phyloP scores from a whole-genome alignment of 192 early-diverging fungal species.

The Umbelopsis isabellina region DNA sequence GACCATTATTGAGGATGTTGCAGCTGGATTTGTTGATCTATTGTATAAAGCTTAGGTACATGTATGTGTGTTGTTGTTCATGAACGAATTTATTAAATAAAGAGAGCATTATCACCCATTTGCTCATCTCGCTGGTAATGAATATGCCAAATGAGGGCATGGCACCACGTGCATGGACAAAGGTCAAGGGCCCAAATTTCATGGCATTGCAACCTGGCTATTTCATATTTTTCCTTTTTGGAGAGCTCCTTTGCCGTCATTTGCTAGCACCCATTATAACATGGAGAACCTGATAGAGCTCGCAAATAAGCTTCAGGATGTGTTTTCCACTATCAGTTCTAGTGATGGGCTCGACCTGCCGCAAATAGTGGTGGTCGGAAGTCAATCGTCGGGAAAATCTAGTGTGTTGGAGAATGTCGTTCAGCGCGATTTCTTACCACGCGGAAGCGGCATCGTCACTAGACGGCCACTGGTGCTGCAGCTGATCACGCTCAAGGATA shows the following conservation, averaged over 20 bases:
- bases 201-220: too few species aligned
- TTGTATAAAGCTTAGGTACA: conserved; percentile 65
- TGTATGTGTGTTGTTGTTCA: background rate
- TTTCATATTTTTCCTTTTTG: too few species aligned
- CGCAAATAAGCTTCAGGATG: conserved; percentile 79
- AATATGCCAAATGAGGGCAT: too few species aligned
- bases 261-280: background rate
- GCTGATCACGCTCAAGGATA: conserved; percentile 59
- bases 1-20: conserved; percentile 85
- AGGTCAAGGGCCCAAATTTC: too few species aligned
- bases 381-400: conserved; percentile 88
- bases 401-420: conserved; percentile 98
- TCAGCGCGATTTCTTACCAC: conserved; percentile 93
- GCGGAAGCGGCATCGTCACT: conserved; percentile 85
- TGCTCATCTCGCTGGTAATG: too few species aligned
- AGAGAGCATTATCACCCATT: background rate
- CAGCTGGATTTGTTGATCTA: conserved; percentile 85
- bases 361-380: conserved; percentile 82
- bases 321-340: conserved; percentile 72
- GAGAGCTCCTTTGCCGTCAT: background rate
- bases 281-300: conserved; percentile 78
- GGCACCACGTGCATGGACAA: too few species aligned
- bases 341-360: conserved; percentile 73
- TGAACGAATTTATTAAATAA: background rate
- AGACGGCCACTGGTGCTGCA: conserved; percentile 79